Percentiles rank a stretch among this genome's conserved stretches.
phyloP scores from a whole-genome alignment of 257 asterid species.

The Fraxinus excelsior region DNA sequence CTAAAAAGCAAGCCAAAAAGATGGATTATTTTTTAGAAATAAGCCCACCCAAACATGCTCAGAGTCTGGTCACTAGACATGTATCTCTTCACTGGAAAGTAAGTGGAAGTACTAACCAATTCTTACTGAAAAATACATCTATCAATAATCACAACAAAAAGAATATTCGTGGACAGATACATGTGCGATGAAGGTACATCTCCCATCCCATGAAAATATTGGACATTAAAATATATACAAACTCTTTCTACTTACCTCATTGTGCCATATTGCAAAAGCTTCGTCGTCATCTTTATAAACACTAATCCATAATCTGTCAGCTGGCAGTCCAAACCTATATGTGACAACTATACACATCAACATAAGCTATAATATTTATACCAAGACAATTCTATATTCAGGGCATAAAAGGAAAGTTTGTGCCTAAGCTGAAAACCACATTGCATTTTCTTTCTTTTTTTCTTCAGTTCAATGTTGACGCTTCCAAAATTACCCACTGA shows the following conservation, averaged over 20 bases:
- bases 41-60: neutral
- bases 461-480: neutral
- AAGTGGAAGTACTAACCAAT: neutral
- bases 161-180: neutral
- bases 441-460: neutral
- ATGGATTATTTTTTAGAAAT: neutral
- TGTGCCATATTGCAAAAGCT: slow-evolving; percentile 77
- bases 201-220: neutral
- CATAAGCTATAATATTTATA: neutral
- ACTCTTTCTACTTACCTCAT: slow-evolving; percentile 49
- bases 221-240: neutral
- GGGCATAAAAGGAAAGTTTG: neutral
- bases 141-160: slow-evolving; percentile 1
- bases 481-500: neutral
- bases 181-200: neutral
- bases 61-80: neutral
- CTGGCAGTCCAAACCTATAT: slow-evolving; percentile 68
- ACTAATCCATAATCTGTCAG: slow-evolving; percentile 83
- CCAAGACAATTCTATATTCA: neutral
- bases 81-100: neutral
- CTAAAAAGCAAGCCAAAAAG: neutral
- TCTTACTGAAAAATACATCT: neutral
- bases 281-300: slow-evolving; percentile 84
- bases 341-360: slow-evolving; percentile 7
- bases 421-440: neutral